These are phyloP conservation scores for Cerrena zonata DNA, from an alignment of 1,284 basidiomycete species.

Conservation along the genomic window DNA sequence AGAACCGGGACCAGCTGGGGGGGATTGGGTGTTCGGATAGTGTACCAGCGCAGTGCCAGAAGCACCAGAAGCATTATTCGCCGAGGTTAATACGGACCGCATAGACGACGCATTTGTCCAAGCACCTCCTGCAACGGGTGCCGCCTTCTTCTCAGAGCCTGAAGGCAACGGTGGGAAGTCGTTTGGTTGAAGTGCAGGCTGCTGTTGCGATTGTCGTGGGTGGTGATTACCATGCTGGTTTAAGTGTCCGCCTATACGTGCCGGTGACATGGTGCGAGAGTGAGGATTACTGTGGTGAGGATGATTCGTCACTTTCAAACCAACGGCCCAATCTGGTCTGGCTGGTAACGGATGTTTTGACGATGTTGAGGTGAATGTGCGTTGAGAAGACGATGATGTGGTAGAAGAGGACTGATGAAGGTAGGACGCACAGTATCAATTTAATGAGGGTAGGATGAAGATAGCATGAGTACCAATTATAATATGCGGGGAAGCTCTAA, in stretches of 20 bases:
- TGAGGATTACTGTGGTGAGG: constrained; percentile 37
- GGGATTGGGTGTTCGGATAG: constrained; percentile 27
- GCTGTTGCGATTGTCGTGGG: constrained; percentile 31
- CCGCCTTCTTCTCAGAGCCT: constrained; percentile 41
- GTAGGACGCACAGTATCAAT: constrained; percentile 7
- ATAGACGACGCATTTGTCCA: constrained; percentile 60
- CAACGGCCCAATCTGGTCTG: constrained; percentile 80
- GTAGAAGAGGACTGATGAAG: constrained; percentile 56
- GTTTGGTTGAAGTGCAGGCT: constrained; percentile 46
- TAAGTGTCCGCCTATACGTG: constrained; percentile 30
- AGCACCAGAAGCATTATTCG: constrained; percentile 24
- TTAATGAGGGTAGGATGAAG: constrained; percentile 5
- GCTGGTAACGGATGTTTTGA: constrained; percentile 74
- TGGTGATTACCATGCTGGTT: constrained; percentile 7
- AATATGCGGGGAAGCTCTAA: too few species aligned
- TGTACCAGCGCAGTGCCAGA: constrained; percentile 33
- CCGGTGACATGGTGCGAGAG: constrained; percentile 38
- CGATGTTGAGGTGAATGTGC: constrained; percentile 68
- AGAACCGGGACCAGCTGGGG: constrained; percentile 10
- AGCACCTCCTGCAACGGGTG: constrained; percentile 50
- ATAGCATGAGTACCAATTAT: constrained; percentile 10
- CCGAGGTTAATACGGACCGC: constrained; percentile 45
- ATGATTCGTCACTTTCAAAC: constrained; percentile 60
- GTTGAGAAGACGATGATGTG: constrained; percentile 70
- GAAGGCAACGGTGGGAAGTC: constrained; percentile 69